Evolutionary conservation across 2,329 filamentous ascomycete species (phyloP), one percentile per base, ranked within the genome.

Genomic region (Teratosphaeria epicoccoides): DNA sequence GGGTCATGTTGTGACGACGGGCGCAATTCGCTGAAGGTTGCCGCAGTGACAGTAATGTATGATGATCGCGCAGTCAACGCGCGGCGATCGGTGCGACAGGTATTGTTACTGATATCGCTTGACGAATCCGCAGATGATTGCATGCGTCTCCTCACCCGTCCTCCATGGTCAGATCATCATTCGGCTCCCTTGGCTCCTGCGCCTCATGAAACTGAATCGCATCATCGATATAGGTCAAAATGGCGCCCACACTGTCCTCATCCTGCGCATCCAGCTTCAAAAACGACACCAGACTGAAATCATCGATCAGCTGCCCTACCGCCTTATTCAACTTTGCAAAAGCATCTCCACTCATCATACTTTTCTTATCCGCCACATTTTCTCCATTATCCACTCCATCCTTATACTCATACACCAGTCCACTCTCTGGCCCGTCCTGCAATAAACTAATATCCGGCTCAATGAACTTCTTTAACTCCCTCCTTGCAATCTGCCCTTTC

Each of bases 231-330:
- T 94, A 88, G 74, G 88, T 95, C 60, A 96, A 70, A 24, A 95
- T 84, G 1, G 78, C 83, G 1, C 79, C 84, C 3, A 97, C 83
- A 64, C 91, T 97, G 62, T 97, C 89, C 71, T 97, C 91, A 62
- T 95, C 84, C 59, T 93, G 86, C 24, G 84, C 85, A 65, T 97
- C 87, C 44, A 97, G 75, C 72, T 90, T 88, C 52, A 96, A 75
- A 66, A 95, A 98, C 46, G 87, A 95, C 11, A 98, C 88, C 88
- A 98, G 94, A 72, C 89, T 95, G 72, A 96, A 98, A 69, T 88
- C 93, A 68, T 97, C 93, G 59, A 98, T 95, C 58, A 98, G 74
- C 49, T 87, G 82, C 0, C 87, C 93, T 4, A 98, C 91, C 0
- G 91, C 91, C 55, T 82, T 80, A 67, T 96, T 96, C 59, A 97